Base-by-base conservation (phyloP, 495 filamentous ascomycete species). In the Aspergillus avenaceus region DNA sequence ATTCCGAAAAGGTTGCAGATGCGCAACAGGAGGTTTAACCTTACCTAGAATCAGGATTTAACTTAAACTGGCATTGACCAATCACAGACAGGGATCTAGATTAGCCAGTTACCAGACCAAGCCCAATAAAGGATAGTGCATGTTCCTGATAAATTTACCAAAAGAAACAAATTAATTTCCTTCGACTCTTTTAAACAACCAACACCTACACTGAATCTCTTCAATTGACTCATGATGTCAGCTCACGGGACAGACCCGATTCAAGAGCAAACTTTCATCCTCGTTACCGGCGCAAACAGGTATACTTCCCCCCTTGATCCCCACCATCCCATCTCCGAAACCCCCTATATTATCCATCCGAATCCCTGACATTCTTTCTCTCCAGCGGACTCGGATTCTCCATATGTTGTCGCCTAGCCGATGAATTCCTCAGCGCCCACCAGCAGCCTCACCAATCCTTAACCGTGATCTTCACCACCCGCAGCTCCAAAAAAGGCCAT, bases 321-420 rank as follows among this genome's bases (percentile, higher is more conserved):
- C 8, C 23, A 31, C 45, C 21, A 13, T 21, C 23, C 8, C 22
- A 31, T 26, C 25, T 16, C 11, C 19, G 18, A 22, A n/a, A 37
- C 18, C 14, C 8, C 49, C 5, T 43, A 18, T 18, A 9, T 50
- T 23, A 28, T 24, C 22, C 37, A 16, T 41, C 22, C 37, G n/a
- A 12, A 41, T 50, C 41, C 49, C 48, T 56, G 28, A 56, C 48
- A 14, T 49, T 25, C 23, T 28, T 24, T 45, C 19, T 34, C 31
- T 44, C 4, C 66, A 97, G 95, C 66, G 93, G 93, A 41, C 84
- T 98, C 49, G 93, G 93, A 31, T 89, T 90, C 56, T 83, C 86
- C 42, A 93, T 88, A 48, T 89, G 88, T 59, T 80, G 83, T 52
- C 91, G 95, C 50, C 78, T 97, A 14, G 91, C 92, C 52, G 85